Evolutionary conservation across 805 yeast species (phyloP).

Genomic region (Metschnikowia continentalis): DNA sequence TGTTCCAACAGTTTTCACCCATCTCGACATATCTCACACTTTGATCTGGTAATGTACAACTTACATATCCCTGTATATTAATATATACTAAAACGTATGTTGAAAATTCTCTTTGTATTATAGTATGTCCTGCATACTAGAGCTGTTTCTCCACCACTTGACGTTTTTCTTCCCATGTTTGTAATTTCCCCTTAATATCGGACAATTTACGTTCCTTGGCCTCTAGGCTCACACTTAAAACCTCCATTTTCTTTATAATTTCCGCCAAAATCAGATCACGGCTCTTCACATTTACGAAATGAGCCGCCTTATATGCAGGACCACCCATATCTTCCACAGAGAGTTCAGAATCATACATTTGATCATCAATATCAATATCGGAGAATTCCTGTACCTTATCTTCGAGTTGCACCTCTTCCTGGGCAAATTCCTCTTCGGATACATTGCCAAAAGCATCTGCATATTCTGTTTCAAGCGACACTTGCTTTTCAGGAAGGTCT

Average conservation of each 20-base stretch:
- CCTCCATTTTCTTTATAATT: not conserved
- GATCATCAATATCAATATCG: constrained; percentile 1
- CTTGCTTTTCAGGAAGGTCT: constrained; percentile 2
- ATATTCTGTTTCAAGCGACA: constrained; percentile 9
- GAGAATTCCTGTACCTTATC: not conserved
- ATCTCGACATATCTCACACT: no score
- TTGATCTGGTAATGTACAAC: no score
- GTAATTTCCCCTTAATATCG: not conserved
- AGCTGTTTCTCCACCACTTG: not conserved
- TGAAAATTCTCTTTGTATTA: not conserved
- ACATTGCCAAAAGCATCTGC: constrained; percentile 15
- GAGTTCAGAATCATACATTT: constrained; percentile 15
- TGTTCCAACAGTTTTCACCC: no score
- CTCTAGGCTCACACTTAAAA: not conserved
- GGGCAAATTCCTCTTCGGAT: constrained; percentile 7
- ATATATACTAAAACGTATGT: no score
- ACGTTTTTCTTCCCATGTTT: not conserved
- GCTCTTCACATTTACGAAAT: no score
- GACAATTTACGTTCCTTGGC: not conserved
- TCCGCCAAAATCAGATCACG: not conserved
- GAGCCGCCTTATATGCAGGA: not conserved
- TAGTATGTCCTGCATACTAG: not conserved
- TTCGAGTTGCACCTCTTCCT: not conserved
- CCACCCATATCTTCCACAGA: constrained; percentile 2
- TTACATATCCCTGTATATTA: no score